Evolutionary conservation across 129 eudicot species (phyloP), one percentile per base, ranked within the genome.

Genomic region (Flaveria brownii): DNA sequence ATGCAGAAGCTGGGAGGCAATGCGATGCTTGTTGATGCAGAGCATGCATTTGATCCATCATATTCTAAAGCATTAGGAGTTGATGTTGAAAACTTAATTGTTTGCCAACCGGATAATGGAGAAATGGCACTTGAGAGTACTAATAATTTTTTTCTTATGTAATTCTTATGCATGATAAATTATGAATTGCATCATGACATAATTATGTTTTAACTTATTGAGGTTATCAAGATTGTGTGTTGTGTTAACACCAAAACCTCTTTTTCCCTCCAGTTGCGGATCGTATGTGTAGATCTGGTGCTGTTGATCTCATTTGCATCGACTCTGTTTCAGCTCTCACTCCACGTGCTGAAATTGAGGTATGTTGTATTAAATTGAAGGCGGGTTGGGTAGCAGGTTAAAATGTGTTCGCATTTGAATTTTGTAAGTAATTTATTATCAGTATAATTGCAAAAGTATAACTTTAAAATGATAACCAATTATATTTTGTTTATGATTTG

Each of bases 11-110:
- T 87, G 55, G 99, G 99, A 54, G 99, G 99, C 76, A 86, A 89
- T 87, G 99, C 99, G 0, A 94, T 94, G 99, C 97, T 94, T 84
- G 99, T 94, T 70, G 99, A 94, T 82, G 99, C 99, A 52, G 99
- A 94, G 77, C 99, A 94, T 82, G 99, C 99, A 26, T 94, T 94
- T 83, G 99, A 94, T 87, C 96, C 99, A 54, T 79, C 99, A 42
- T 94, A 94, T 85, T 94, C 99, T 14, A 94, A 87, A 86, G 92
- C 97, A 76, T 57, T 94, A 67, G 99, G 99, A 74, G 99, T 94
- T 12, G 99, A 94, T 82, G 97, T 94, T 28, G 99, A 94, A 73
- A 94, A 94, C 78, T 77, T 94, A 81, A 94, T 94, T 64, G 99
- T 94, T 50, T 94, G 99, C 78, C 99, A 94, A 81, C 99, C 99